Base-by-base conservation (phyloP, 1,139 yeast genomes). In the Blastobotrys elegans region DNA sequence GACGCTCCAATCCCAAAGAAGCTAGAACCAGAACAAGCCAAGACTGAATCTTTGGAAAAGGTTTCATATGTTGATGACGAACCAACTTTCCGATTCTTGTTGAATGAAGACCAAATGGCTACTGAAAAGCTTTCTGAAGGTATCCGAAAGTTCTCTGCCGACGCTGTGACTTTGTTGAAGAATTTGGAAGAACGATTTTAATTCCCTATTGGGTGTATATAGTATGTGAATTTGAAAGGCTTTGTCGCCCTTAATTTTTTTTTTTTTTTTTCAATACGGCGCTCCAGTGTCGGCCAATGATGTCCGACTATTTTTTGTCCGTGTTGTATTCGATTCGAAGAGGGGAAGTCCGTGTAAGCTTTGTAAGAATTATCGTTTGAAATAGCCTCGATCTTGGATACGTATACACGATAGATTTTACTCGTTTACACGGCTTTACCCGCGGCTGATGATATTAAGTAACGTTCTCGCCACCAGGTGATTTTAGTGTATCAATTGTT, bases 101-200 rank as follows among this genome's bases (percentile, higher is more conserved):
- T 92, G 62, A 92, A 92, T 75, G 96, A 92, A 71, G 97, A 92
- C 70, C 94, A 95, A 58, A 92, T 92, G 98, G 94, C 97, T 64
- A 88, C 97, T 60, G 97, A 92, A 77, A 94, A 92, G 79, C 83
- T 94, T 68, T 73, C 96, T 60, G 96, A 92, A 68, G 98, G 98
- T 81, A 92, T 92, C 75, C 86, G 97, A 79, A 80, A 82, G 72
- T 92, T 92, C 73, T 88, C 97, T 63, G 92, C 88, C 70, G 99
- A 94, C 70, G 86, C 95, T 65, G 82, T 75, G 63, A 84, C 96
- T 55, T 82, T 92, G 69, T 77, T 85, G 72, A 75, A 79, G 60
- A 77, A 82, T 69, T 79, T 92, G 70, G 89, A 85, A 74, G 71
- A 77, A 66, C 87, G 46, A 39, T 48, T 48, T 29, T 48, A 48